A percentile compares a stretch with the other conserved stretches of the same genome.
Conservation (phyloP, 805 yeast genomes). For the Torulaspora indica region DNA sequence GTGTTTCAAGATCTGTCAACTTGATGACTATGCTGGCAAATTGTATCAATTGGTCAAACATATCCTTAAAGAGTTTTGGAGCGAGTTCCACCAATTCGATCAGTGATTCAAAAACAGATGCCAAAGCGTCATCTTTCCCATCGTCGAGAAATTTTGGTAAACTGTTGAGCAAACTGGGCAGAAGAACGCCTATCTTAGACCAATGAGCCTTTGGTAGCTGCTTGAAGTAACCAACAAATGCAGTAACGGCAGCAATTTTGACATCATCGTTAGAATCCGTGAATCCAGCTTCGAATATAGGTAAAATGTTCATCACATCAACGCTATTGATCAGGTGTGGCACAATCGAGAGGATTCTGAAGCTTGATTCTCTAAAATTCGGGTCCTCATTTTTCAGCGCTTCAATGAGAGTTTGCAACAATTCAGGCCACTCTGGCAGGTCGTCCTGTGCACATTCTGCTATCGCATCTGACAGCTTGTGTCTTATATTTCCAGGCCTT, state of each 20-base stretch:
- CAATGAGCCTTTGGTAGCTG: conserved; percentile 74
- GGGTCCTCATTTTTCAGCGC: conserved; percentile 55
- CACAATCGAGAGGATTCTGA: conserved; percentile 78
- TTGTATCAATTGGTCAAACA: conserved; percentile 83
- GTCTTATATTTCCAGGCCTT: conserved; percentile 75
- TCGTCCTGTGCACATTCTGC: conserved; percentile 83
- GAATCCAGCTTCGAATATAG: conserved; percentile 76
- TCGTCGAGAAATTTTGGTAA: conserved; percentile 76
- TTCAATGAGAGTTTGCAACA: conserved; percentile 66
- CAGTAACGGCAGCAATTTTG: conserved; percentile 84
- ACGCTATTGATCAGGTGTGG: conserved; percentile 70
- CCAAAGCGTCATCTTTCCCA: conserved; percentile 76
- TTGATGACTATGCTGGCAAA: conserved; percentile 82
- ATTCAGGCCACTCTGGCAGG: conserved; percentile 66
- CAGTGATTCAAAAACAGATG: conserved; percentile 81
- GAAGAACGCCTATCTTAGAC: conserved; percentile 67
- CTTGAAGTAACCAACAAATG: conserved; percentile 86
- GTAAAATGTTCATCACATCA: conserved; percentile 51
- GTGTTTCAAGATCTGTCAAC: conserved; percentile 71
- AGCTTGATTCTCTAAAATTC: conserved; percentile 81
- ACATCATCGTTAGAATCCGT: conserved; percentile 76
- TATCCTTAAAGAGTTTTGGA: conserved; percentile 87
- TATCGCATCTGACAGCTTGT: conserved; percentile 88
- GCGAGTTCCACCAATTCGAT: conserved; percentile 90
- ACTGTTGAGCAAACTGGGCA: conserved; percentile 81